Evolutionary conservation across 2,329 filamentous ascomycete species (phyloP).

Genomic region (Endothia cerciana): DNA sequence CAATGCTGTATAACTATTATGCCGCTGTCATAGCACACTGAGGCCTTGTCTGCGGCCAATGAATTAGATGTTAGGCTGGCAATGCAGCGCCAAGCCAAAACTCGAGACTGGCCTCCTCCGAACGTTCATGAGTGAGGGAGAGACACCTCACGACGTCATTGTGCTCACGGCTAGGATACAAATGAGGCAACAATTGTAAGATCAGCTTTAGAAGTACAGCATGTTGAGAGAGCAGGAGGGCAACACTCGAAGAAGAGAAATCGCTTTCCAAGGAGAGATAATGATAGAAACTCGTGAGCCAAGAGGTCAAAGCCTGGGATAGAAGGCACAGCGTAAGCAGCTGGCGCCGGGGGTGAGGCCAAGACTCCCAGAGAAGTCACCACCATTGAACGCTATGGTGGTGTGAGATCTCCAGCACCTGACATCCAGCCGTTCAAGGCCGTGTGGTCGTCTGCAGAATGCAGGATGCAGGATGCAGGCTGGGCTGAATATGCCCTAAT

Average conservation of each 20-base stretch:
- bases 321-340: neutral
- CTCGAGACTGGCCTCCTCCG: no score
- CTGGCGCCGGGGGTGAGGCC: neutral
- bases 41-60: neutral
- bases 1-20: neutral
- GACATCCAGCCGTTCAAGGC: neutral
- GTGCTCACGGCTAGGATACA: no score
- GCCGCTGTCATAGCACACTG: neutral
- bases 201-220: no score
- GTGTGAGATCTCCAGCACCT: neutral
- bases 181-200: no score
- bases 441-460: neutral
- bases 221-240: neutral
- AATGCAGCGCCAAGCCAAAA: no score
- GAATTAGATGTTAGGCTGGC: no score
- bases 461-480: neutral
- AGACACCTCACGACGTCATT: no score
- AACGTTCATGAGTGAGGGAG: no score
- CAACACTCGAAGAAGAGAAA: neutral
- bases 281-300: neutral
- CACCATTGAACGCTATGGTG: neutral
- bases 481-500: neutral
- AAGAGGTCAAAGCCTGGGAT: neutral
- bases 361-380: neutral
- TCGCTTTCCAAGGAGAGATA: no score